Base-by-base conservation (phyloP, 768 basidiomycete genomes). In the Mycena haematopus region DNA sequence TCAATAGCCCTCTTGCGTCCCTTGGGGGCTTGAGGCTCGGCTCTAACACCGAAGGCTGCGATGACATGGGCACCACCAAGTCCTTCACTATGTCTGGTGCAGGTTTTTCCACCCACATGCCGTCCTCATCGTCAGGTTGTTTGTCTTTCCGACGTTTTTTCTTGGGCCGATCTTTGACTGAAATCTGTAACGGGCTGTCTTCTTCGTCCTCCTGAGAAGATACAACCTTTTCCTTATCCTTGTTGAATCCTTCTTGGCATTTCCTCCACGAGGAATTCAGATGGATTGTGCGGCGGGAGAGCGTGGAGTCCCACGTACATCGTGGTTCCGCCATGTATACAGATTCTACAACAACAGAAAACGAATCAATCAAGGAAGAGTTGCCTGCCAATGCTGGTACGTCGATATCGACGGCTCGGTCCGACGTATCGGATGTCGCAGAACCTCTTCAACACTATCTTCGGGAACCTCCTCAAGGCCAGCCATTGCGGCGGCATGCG, bases 1-100 rank as follows among this genome's bases (percentile, higher is more conserved):
- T 93, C 91, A 24, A 89, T 79, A 0, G 91, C 91, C 36, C 88
- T 80, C 70, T 92, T 91, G 56, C 91, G 79, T 33, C 84, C 86
- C 64, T 76, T 82, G 7, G 66, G 61, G 27, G 65, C 70, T 15
- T 67, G 64, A 36, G 46, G 25, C 11, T 49, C 38, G 40, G 19
- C 8, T 61, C 60, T 10, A 14, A n/a, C 49, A n/a, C n/a, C n/a
- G n/a, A n/a, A n/a, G 69, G 71, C 9, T 46, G 54, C 25, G 46
- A 25, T n/a, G 47, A 14, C 5, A 52, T 14, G 21, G 57, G 29
- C 31, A 52, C 61, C 5, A 60, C 58, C 46, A 63, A 38, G 53
- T 70, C 67, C 69, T 80, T 79, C 21, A 85, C 82, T 27, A 79
- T 75, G 36, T 82, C 81, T 10, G 86, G 80, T 11, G 81, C 76